A percentile compares a stretch with the other conserved stretches of the same genome.
Evolutionary conservation across 495 filamentous ascomycete genomes (phyloP).

Genomic region (Lasiosphaeriaceae sp.): DNA sequence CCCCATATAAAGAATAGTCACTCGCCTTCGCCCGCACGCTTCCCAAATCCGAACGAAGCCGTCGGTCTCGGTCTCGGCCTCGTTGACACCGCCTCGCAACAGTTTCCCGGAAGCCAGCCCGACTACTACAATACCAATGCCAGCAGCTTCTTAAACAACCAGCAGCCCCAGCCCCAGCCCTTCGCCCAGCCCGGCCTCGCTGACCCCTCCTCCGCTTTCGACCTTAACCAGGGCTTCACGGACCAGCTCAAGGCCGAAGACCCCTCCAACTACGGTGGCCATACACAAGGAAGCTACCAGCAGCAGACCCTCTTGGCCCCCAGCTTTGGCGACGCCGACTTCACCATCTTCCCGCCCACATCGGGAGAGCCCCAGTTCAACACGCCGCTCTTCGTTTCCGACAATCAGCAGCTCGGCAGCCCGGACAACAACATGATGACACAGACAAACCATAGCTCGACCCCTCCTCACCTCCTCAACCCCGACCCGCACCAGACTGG

Average conservation of each 20-base stretch:
- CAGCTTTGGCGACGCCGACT: conserved; percentile 48
- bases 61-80: conserved; percentile 44
- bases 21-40: conserved; percentile 47
- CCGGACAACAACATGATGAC: conserved; percentile 64
- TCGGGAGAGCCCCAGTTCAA: conserved; percentile 42
- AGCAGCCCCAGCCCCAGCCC: conserved; percentile 34
- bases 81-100: conserved; percentile 36
- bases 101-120: conserved; percentile 29
- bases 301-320: conserved; percentile 34
- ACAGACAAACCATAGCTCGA: conserved; percentile 54
- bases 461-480: conserved; percentile 67
- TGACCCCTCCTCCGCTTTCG: conserved; percentile 34
- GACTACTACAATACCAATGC: conserved; percentile 36
- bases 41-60: conserved; percentile 37
- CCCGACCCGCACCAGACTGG: conserved; percentile 53
- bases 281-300: conserved; percentile 19
- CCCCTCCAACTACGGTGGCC: conserved; percentile 25
- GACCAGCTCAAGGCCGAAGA: conserved; percentile 34
- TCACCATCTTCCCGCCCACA: conserved; percentile 47
- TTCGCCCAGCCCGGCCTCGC: conserved; percentile 31
- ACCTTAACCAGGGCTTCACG: conserved; percentile 37
- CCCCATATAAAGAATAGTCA: conserved; percentile 49
- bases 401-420: conserved; percentile 52
- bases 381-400: conserved; percentile 44
- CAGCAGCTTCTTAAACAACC: conserved; percentile 35